phyloP scores from a whole-genome alignment of 352 stramenopile genomes.

The Halophytophthora polymorphica region DNA sequence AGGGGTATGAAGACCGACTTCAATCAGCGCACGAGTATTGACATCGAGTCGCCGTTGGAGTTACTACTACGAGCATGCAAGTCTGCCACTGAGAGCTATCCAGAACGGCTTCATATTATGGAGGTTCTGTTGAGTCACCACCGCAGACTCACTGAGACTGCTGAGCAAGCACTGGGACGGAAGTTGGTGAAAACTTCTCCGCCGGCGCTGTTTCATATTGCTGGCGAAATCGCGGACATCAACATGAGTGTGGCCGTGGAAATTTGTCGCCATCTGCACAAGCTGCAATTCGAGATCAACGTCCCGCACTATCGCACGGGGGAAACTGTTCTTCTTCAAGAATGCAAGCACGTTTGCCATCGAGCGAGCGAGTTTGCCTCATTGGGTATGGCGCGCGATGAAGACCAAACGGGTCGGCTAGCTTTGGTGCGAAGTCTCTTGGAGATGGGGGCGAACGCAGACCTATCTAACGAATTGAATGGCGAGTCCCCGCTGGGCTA shows the following conservation, averaged over 20 bases:
- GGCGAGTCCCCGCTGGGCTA: constrained; percentile 54
- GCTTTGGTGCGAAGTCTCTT: constrained; percentile 43
- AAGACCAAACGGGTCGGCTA: constrained; percentile 19
- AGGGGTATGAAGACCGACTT: neutral
- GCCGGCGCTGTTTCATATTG: constrained; percentile 45
- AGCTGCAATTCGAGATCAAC: constrained; percentile 50
- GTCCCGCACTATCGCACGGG: constrained; percentile 27
- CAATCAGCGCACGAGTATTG: constrained; percentile 7
- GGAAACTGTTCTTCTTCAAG: constrained; percentile 49
- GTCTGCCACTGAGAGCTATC: constrained; percentile 11
- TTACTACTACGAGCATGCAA: constrained; percentile 21
- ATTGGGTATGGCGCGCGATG: neutral
- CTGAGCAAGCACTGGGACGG: neutral
- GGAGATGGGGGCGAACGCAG: constrained; percentile 50
- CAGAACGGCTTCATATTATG: constrained; percentile 16
- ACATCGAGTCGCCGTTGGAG: constrained; percentile 16
- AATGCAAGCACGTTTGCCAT: constrained; percentile 53
- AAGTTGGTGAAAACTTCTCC: constrained; percentile 20
- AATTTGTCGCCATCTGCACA: constrained; percentile 39
- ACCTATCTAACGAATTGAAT: constrained; percentile 43
- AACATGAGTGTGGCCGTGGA: constrained; percentile 57
- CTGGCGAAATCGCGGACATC: constrained; percentile 30
- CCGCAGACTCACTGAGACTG: neutral
- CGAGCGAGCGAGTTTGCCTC: neutral
- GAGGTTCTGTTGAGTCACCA: constrained; percentile 13